Conservation (phyloP, 805 yeast species). For the Yarrowia bubula region DNA sequence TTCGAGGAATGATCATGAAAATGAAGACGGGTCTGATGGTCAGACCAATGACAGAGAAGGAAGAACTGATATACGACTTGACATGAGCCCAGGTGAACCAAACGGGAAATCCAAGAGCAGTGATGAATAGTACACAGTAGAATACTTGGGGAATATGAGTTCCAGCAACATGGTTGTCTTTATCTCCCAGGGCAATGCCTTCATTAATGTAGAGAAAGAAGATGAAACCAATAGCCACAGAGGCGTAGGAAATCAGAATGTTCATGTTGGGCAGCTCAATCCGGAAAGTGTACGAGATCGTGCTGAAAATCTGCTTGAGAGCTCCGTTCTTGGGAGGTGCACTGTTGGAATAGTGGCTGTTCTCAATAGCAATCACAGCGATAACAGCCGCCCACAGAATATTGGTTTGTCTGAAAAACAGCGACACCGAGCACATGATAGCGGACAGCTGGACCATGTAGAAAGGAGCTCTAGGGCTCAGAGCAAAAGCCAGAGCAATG, state of each 20-base stretch:
- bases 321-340: conserved; percentile 13
- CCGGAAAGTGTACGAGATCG: conserved; percentile 32
- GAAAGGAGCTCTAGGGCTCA: conserved; percentile 29
- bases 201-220: conserved; percentile 65
- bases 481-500: conserved; percentile 47
- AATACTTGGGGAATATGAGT: conserved; percentile 77
- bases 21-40: conserved; percentile 7
- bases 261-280: neutral
- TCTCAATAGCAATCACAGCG: conserved; percentile 39
- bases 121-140: conserved; percentile 67
- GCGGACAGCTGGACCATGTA: conserved; percentile 47
- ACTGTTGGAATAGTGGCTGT: conserved; percentile 4
- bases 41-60: conserved; percentile 26
- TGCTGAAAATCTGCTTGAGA: neutral
- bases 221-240: conserved; percentile 54
- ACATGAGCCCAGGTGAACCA: conserved; percentile 51
- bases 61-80: neutral
- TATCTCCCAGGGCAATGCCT: conserved; percentile 90
- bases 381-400: conserved; percentile 78
- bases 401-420: conserved; percentile 86
- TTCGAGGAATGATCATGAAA: neutral
- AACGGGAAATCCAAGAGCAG: conserved; percentile 67
- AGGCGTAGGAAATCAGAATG: conserved; percentile 35
- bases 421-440: conserved; percentile 56
- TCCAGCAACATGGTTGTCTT: conserved; percentile 72